Evolutionary conservation across 225 moss, liverwort and hornwort genomes (phyloP).

Genomic region (Pleurozium schreberi): DNA sequence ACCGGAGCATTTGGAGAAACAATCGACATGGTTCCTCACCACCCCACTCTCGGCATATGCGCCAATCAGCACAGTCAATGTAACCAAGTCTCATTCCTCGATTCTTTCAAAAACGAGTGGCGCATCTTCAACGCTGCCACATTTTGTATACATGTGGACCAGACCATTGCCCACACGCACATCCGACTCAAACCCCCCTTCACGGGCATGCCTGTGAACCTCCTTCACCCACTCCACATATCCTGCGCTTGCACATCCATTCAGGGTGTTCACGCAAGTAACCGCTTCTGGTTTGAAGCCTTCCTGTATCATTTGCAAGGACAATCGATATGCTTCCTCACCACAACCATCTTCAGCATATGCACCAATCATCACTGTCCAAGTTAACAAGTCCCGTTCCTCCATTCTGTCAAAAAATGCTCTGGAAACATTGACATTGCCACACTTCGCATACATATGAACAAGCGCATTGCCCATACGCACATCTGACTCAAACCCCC

Average conservation of each 20-base stretch:
- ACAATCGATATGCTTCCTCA: not conserved
- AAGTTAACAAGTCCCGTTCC: too few species aligned
- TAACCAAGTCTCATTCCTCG: not conserved
- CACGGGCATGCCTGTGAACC: too few species aligned
- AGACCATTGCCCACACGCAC: not conserved
- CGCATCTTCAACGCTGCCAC: not conserved
- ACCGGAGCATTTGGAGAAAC: not conserved
- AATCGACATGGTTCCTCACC: not conserved
- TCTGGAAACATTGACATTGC: too few species aligned
- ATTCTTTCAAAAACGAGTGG: not conserved
- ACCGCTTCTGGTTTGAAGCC: not conserved
- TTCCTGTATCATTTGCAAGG: not conserved
- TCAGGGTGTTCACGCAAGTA: not conserved
- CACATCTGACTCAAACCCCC: too few species aligned
- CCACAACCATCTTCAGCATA: not conserved
- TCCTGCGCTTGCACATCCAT: not conserved
- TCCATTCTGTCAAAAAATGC: too few species aligned
- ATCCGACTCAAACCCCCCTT: not conserved
- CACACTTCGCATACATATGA: not conserved
- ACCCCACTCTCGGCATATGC: not conserved
- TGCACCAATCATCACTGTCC: not conserved
- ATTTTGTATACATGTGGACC: not conserved
- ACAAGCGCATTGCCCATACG: not conserved
- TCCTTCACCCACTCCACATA: not conserved
- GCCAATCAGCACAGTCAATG: not conserved